Evolutionary conservation across 148 eudicot genomes (phyloP).

Genomic region (Fagopyrum tataricum): DNA sequence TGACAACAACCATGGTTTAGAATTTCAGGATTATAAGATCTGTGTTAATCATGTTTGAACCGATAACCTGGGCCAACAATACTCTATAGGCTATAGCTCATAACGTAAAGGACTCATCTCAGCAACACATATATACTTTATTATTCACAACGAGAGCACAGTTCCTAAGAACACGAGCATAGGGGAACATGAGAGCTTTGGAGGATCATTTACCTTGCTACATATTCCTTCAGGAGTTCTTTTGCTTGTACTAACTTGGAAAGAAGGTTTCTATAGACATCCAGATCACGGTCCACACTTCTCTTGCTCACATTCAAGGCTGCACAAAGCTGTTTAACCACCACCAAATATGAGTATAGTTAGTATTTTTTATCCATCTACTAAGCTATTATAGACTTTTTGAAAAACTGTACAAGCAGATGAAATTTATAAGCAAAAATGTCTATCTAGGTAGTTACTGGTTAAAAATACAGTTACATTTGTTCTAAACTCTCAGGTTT

Average conservation of each 20-base stretch:
- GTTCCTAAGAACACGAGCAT: background rate
- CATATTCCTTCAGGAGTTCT: conserved; percentile 85
- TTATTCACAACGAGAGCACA: background rate
- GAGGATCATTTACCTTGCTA: conserved; percentile 45
- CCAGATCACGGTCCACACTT: conserved; percentile 94
- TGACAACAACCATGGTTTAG: background rate
- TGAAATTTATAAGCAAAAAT: background rate
- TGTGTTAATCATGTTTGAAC: background rate
- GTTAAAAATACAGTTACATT: too few relatives aligned
- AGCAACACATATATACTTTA: background rate
- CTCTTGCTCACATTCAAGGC: conserved; percentile 83
- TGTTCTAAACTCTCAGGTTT: background rate
- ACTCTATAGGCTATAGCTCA: background rate
- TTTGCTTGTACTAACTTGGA: conserved; percentile 94
- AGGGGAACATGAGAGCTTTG: background rate
- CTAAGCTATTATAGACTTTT: background rate
- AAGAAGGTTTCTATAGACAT: conserved; percentile 87
- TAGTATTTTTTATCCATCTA: background rate
- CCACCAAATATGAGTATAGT: background rate
- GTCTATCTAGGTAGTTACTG: background rate
- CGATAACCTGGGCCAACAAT: background rate
- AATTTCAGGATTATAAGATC: background rate
- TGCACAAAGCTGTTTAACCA: conserved; percentile 52
- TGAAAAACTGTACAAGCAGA: background rate
- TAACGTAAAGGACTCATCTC: background rate